These are phyloP conservation scores for Cicer yamashitae DNA, from an alignment of 306 rosid genomes.

Conservation along the genomic window DNA sequence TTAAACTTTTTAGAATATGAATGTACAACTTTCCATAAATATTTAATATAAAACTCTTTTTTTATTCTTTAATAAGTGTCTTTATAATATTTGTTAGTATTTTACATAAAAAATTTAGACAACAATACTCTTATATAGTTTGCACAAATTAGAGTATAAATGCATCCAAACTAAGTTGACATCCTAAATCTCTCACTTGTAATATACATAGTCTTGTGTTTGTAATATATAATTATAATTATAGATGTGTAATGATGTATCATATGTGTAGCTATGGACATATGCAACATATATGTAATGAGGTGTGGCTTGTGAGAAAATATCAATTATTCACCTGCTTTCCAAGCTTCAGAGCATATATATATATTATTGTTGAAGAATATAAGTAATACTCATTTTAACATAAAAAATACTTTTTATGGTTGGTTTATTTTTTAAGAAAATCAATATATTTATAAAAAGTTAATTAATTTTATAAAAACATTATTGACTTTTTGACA, in stretches of 20 bases:
- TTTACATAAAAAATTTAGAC: background rate
- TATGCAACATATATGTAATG: slow-evolving; percentile 23
- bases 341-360: slow-evolving; percentile 7
- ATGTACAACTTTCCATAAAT: too few relatives aligned
- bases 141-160: too few relatives aligned
- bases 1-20: too few relatives aligned
- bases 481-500: too few relatives aligned
- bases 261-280: slow-evolving; percentile 27
- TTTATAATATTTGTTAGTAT: too few relatives aligned
- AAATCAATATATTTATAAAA: too few relatives aligned
- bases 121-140: background rate
- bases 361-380: background rate
- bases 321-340: background rate
- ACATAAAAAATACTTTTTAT: background rate
- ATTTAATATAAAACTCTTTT: too few relatives aligned
- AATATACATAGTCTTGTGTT: slow-evolving; percentile 19
- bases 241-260: slow-evolving; percentile 2
- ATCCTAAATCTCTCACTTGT: background rate
- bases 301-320: slow-evolving; percentile 20
- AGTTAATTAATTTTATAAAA: too few relatives aligned
- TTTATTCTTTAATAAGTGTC: too few relatives aligned
- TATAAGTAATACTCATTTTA: background rate
- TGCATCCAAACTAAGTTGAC: too few relatives aligned
- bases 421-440: too few relatives aligned
- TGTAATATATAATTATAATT: slow-evolving; percentile 31